Base-by-base conservation (phyloP, 2,329 filamentous ascomycete genomes). In the Penicillium frequentans region DNA sequence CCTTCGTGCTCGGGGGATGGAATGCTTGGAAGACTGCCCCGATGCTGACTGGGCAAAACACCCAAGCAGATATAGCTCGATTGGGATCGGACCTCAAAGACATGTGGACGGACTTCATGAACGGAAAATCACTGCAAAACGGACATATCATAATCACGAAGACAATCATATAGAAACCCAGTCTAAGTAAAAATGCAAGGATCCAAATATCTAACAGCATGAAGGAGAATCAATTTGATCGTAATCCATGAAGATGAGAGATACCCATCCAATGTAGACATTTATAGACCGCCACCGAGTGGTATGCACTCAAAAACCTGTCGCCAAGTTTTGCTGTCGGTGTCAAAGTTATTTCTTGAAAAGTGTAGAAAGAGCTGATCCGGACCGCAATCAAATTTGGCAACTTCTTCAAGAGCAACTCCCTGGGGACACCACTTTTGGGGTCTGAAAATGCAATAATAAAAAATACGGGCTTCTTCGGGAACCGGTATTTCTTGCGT, bases 11-110 rank as follows among this genome's bases (percentile, higher is more conserved):
- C 11, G 86, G 78, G 64, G 90, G 79, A 6, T 93, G 81, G 2
- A 90, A 87, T 2, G 86, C 86, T 66, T 87, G 82, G 3, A 88
- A 84, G 61, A 93, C 82, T 19, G 90, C 86, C 53, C 84, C 81
- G 77, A 92, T 84, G 77, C 93, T 93, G 0, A 86, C 90, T 1
- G 89, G 89, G 88, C 4, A 19, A 39, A 39, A 19, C 90, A 68
- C 93, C 90, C 27, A 93, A 39, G 35, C 19, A n/a, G 35, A 39
- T 19, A 10, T n/a, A 39, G 16, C 35, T 19, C 35, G 35, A n/a
- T 39, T 39, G n/a, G 35, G 35, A 19, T 39, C 35, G 9, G 35
- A 39, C 8, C 35, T 39, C 9, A 39, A 39, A 39, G 35, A 39
- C 8, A 9, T 39, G n/a, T 39, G 35, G n/a, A 5, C 10, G n/a